Percentiles rank a stretch among this genome's conserved stretches.
phyloP scores from a whole-genome alignment of 208 protist species.

The Angomonas deanei region DNA sequence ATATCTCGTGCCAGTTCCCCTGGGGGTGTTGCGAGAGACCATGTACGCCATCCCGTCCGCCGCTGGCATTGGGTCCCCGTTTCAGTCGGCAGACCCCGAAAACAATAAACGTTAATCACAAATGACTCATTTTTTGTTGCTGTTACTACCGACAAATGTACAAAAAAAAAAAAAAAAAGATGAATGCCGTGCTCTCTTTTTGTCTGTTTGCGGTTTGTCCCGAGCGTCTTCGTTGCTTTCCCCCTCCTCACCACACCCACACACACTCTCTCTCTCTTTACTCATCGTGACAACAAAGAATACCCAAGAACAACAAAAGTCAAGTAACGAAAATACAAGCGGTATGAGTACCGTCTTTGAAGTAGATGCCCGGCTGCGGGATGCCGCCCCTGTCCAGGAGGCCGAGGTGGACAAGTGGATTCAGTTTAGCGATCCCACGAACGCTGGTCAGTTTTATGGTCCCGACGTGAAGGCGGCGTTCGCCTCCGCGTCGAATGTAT shows the following conservation, averaged over 20 bases:
- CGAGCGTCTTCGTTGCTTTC: too few relatives aligned
- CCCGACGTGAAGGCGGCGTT: slow-evolving; percentile 30
- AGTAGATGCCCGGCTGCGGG: slow-evolving; percentile 49
- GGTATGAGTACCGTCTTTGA: slow-evolving; percentile 32
- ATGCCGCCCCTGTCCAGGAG: slow-evolving; percentile 25
- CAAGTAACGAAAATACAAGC: background rate
- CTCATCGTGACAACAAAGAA: background rate
- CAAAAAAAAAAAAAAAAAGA: too few relatives aligned
- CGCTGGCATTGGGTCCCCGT: too few relatives aligned
- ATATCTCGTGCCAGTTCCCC: too few relatives aligned
- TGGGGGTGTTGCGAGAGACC: too few relatives aligned
- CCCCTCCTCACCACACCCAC: background rate
- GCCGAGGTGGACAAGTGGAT: slow-evolving; percentile 70
- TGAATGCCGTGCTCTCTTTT: too few relatives aligned
- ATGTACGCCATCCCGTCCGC: too few relatives aligned
- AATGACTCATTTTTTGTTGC: too few relatives aligned
- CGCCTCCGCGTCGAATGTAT: slow-evolving; percentile 25
- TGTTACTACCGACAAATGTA: too few relatives aligned
- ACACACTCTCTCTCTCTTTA: background rate
- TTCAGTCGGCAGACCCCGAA: too few relatives aligned
- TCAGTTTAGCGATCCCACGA: slow-evolving; percentile 44
- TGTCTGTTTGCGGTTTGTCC: too few relatives aligned
- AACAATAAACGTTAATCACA: too few relatives aligned
- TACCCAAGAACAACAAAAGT: background rate
- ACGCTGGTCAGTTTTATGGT: slow-evolving; percentile 39